Evolutionary conservation across 768 basidiomycete genomes (phyloP).

Genomic region (Lyophyllum shimeji): DNA sequence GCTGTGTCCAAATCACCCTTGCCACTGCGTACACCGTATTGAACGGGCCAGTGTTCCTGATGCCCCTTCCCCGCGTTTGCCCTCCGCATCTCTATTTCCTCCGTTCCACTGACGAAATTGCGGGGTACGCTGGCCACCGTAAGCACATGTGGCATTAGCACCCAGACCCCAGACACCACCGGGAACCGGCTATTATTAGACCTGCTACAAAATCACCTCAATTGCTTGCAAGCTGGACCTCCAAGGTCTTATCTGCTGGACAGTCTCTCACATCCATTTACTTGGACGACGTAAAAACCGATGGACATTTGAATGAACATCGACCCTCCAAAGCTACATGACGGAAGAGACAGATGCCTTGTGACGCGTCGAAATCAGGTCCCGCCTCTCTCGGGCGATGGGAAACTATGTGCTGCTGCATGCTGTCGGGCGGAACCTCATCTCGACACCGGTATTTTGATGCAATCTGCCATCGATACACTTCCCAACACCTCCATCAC

Average conservation of each 20-base stretch:
- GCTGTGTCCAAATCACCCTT: background rate
- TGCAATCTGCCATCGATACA: background rate
- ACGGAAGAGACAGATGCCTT: too few species aligned
- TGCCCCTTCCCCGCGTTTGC: conserved; percentile 2
- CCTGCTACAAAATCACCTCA: background rate
- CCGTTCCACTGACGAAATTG: background rate
- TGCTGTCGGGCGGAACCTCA: background rate
- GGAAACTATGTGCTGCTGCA: too few species aligned
- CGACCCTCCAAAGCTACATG: too few species aligned
- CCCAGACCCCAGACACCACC: conserved; percentile 13
- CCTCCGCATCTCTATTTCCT: background rate
- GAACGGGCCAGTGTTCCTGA: conserved; percentile 1
- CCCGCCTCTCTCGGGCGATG: too few species aligned
- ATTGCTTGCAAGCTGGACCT: background rate
- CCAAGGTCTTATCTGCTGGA: background rate
- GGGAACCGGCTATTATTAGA: conserved; percentile 2
- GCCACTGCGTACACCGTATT: background rate
- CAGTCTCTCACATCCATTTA: too few species aligned
- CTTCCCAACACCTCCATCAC: background rate
- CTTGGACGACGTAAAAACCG: too few species aligned
- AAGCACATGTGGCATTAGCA: conserved; percentile 3
- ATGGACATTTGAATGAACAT: too few species aligned
- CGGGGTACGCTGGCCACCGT: background rate
- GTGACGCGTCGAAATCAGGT: too few species aligned
- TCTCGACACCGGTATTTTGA: background rate